Base-by-base conservation (phyloP, 2,329 filamentous ascomycete species). In the Atkinsonella hypoxylon region DNA sequence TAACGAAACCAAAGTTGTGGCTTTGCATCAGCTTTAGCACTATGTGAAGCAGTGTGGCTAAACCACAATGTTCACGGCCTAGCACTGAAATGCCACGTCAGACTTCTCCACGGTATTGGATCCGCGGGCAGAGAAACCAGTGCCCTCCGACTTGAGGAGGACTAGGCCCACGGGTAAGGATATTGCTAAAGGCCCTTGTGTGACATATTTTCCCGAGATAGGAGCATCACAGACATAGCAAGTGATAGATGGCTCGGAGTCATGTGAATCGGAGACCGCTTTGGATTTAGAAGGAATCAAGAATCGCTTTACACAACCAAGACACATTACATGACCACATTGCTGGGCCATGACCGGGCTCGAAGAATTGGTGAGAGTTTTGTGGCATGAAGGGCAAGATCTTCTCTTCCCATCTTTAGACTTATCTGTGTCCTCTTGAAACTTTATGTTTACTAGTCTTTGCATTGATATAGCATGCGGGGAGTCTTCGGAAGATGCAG, bases 311-410 rank as follows among this genome's bases (percentile, higher is more conserved):
- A 90, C 84, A 61, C 91, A 96, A 39, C 78, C 83, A 59, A 86
- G 84, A 67, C 91, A 98, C 20, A 96, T 68, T 1, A 97, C 89
- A 64, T 98, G 91, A 0, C 91, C 91, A 61, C 91, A 98, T 0
- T 87, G 87, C 64, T 88, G 90, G 2, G 87, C 83, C 48, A 96
- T 73, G 64, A 90, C 80, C 0, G 90, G 87, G 62, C 85, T 87
- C 3, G 87, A 86, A 3, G 86, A 78, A 63, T 97, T 97, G 45
- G 80, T 85, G 12, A 97, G 74, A 1, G 73, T 76, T 67, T 94
- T 95, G 57, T 85, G 82, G 68, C 91, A 98, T 44, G 85, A 84
- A 0, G 93, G 93, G 65, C 91, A 98, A 47, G 85, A 61, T 54
- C 69, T 67, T 49, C 62, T 65, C 49, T 62, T 64, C 38, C 74